Percentiles rank a stretch among this genome's conserved stretches.
These are phyloP conservation scores for Halenospora varia DNA, from an alignment of 495 filamentous ascomycete species.

Conservation along the genomic window DNA sequence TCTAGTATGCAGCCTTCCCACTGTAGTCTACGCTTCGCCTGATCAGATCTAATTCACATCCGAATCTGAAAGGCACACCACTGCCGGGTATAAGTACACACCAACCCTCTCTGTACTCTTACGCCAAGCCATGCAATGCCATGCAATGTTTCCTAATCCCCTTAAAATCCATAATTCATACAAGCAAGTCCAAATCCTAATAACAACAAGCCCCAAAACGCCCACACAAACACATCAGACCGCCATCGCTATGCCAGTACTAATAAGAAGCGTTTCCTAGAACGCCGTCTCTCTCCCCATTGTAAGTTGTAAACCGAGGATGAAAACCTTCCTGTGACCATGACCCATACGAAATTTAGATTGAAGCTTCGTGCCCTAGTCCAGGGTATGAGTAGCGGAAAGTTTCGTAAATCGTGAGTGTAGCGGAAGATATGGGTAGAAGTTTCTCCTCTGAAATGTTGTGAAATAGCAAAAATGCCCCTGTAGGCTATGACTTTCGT, in stretches of 20 bases:
- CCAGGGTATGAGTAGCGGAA: neutral
- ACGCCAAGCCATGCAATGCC: neutral
- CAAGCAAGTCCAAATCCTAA: no score
- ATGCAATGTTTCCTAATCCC: no score
- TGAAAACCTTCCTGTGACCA: neutral
- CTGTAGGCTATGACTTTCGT: no score
- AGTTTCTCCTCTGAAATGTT: neutral
- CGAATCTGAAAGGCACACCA: neutral
- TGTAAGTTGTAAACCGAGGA: neutral
- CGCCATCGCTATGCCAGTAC: neutral
- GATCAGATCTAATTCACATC: no score
- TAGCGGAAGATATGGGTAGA: neutral
- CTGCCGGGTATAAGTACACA: neutral
- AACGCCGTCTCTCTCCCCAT: neutral
- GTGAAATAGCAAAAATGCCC: no score
- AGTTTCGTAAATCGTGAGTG: neutral
- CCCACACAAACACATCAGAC: neutral
- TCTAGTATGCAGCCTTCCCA: no score
- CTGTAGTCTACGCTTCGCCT: no score
- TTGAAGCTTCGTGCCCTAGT: neutral
- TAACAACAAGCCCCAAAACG: no score
- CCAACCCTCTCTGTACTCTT: neutral
- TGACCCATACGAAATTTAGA: neutral
- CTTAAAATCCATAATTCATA: no score
- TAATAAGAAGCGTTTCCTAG: neutral